Evolutionary conservation across 2,329 filamentous ascomycete genomes (phyloP).

Genomic region (Penicillium sp.): DNA sequence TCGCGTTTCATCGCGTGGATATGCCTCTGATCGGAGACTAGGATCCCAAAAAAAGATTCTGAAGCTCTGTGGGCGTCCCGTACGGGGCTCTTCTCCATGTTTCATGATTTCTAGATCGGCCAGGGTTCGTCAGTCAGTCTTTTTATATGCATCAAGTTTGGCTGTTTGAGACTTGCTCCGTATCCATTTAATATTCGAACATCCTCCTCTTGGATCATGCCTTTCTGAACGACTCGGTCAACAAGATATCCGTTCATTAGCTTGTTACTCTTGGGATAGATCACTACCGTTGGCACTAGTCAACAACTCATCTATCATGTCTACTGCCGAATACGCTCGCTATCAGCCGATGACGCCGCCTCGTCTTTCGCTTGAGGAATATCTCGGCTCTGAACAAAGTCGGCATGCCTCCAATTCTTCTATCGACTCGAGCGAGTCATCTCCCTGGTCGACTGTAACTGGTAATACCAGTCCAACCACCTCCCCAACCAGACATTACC

Average conservation of each 20-base stretch:
- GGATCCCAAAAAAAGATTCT: conserved; percentile 29
- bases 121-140: conserved; percentile 27
- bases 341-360: conserved; percentile 49
- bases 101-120: conserved; percentile 39
- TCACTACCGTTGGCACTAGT: conserved; percentile 17
- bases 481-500: conserved; percentile 70
- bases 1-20: conserved; percentile 27
- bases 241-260: conserved; percentile 13
- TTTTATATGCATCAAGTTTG: conserved; percentile 25
- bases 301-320: conserved; percentile 40
- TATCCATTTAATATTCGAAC: conserved; percentile 44
- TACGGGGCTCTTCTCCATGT: conserved; percentile 40
- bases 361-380: conserved; percentile 35
- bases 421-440: conserved; percentile 65
- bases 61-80: conserved; percentile 31
- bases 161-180: conserved; percentile 20
- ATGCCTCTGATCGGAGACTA: conserved; percentile 24
- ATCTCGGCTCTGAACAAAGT: conserved; percentile 48
- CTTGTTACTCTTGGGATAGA: conserved; percentile 16
- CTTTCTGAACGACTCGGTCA: conserved; percentile 16
- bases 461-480: conserved; percentile 69
- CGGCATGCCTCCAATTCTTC: conserved; percentile 66
- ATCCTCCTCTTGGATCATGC: conserved; percentile 20
- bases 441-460: conserved; percentile 67
- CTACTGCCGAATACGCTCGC: conserved; percentile 42